phyloP scores from a whole-genome alignment of 2,329 filamentous ascomycete genomes.

The Nectriaceae sp. region DNA sequence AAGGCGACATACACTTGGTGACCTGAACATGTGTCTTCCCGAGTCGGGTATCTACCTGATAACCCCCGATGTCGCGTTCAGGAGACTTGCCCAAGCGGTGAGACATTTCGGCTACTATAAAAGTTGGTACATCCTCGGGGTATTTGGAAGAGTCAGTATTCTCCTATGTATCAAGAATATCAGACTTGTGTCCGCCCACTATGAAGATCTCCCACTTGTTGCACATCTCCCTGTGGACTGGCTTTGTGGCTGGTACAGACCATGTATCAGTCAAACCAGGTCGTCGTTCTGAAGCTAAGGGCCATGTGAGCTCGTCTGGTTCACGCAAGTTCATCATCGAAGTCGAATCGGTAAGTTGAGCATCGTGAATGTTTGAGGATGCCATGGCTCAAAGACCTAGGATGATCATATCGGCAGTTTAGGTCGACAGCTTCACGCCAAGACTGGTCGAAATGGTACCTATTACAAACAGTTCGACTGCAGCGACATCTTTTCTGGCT shows the following conservation, averaged over 20 bases:
- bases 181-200: not conserved
- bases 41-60: constrained; percentile 17
- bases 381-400: constrained; percentile 18
- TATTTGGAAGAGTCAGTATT: not conserved
- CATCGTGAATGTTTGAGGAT: not conserved
- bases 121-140: not conserved
- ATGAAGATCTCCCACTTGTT: constrained; percentile 23
- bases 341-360: constrained; percentile 24
- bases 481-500: constrained; percentile 37
- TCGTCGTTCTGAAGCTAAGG: not conserved
- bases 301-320: constrained; percentile 7
- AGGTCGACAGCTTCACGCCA: constrained; percentile 23
- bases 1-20: constrained; percentile 9
- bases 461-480: constrained; percentile 35
- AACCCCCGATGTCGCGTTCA: constrained; percentile 23
- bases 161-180: not conserved
- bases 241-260: constrained; percentile 10
- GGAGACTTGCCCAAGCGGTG: not conserved
- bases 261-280: constrained; percentile 4
- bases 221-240: constrained; percentile 10
- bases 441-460: constrained; percentile 12
- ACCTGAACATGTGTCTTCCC: constrained; percentile 20
- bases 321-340: constrained; percentile 29
- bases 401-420: constrained; percentile 15
- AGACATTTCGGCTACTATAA: not conserved